Percentiles rank a stretch among this genome's conserved stretches.
phyloP scores from a whole-genome alignment of 106 monocot species.

The Dendrobium huoshanense region DNA sequence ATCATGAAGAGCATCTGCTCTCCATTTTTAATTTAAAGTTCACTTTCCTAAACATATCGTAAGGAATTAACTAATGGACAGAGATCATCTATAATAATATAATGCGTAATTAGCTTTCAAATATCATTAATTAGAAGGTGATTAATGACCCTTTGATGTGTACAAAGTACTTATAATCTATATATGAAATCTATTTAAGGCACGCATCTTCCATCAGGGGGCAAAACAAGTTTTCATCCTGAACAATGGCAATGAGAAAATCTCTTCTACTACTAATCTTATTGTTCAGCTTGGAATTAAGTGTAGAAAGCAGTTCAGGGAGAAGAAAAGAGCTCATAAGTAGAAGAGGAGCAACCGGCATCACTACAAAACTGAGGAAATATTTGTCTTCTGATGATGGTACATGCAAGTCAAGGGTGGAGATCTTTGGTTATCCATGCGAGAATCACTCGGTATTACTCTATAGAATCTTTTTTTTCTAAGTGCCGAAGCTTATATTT shows the following conservation, averaged over 20 bases:
- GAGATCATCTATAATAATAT: too few species aligned
- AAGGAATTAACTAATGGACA: too few species aligned
- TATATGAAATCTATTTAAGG: not conserved
- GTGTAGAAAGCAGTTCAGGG: not conserved
- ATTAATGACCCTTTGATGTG: too few species aligned
- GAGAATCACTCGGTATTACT: constrained; percentile 16
- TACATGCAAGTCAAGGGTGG: constrained; percentile 4
- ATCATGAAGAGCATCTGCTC: too few species aligned
- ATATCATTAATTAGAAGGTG: too few species aligned
- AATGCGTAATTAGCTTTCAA: too few species aligned
- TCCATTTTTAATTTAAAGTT: too few species aligned
- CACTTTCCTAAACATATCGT: too few species aligned
- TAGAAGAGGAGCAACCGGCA: too few species aligned
- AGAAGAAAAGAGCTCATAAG: not conserved
- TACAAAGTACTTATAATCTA: too few species aligned
- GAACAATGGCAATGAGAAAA: not conserved
- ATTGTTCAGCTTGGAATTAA: not conserved
- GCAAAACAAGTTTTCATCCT: not conserved
- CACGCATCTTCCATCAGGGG: not conserved
- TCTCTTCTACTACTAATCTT: not conserved
- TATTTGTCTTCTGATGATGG: not conserved
- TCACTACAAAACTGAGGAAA: not conserved
- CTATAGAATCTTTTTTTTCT: too few species aligned
- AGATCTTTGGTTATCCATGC: constrained; percentile 3
- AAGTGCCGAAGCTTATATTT: too few species aligned